Conservation (phyloP, 495 filamentous ascomycete genomes). For the Hypomontagnella monticulosa region DNA sequence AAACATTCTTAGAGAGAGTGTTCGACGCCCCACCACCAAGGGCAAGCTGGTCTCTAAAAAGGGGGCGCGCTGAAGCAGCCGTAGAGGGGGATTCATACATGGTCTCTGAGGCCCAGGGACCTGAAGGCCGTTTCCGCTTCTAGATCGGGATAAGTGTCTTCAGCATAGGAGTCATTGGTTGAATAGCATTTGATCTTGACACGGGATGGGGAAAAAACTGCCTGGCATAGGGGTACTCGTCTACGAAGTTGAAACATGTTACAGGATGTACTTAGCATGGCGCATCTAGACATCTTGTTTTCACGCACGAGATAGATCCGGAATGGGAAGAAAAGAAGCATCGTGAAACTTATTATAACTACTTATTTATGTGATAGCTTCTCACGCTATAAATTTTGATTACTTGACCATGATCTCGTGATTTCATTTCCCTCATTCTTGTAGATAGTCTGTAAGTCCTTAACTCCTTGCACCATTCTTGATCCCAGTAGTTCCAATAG, state of each 20-base stretch:
- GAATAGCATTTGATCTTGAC: conserved; percentile 11
- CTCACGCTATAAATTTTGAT: neutral
- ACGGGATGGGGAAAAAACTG: neutral
- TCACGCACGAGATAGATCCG: conserved; percentile 4
- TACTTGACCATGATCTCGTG: neutral
- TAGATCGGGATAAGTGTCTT: neutral
- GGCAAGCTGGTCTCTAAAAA: neutral
- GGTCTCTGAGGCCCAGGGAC: neutral
- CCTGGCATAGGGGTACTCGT: neutral
- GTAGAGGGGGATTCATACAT: neutral
- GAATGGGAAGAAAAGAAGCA: conserved; percentile 4
- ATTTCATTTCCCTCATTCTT: neutral
- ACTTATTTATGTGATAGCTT: too few species aligned
- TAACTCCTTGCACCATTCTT: neutral
- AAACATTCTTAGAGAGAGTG: conserved; percentile 47
- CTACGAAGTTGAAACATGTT: neutral
- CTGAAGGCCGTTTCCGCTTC: too few species aligned
- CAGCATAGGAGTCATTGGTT: neutral
- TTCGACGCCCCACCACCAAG: neutral
- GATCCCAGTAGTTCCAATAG: neutral
- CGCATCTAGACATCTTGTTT: neutral
- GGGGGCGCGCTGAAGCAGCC: too few species aligned
- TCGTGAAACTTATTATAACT: too few species aligned
- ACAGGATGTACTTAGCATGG: conserved; percentile 2
- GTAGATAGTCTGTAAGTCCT: conserved; percentile 3